Evolutionary conservation across 495 filamentous ascomycete genomes (phyloP), one percentile per base, ranked within the genome.

Genomic region (Delitschia confertaspora): DNA sequence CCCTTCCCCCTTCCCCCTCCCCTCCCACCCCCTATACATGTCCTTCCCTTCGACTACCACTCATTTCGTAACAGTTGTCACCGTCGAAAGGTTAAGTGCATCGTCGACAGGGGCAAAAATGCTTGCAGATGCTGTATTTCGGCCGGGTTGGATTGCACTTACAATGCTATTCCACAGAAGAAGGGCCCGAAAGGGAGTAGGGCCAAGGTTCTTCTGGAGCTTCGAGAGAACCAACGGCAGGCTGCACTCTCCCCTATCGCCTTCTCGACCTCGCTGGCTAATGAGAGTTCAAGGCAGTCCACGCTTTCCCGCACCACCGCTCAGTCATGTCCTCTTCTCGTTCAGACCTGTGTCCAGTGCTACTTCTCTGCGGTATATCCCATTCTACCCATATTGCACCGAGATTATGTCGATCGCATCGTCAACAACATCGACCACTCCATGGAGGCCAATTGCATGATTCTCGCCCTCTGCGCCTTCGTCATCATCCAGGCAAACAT

Each of bases 401-500:
- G 75, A 21, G 74, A 79, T 25, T 69, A 74, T 35, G 61, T 91
- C 6, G 78, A 80, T 42, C 68, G 78, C 52, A 69, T 67, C 49
- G 62, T 75, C 63, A 67, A 54, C 44, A 73, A 69, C 60, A 75
- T 75, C 64, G 79, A 75, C 58, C 76, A 66, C 30, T 78, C 75
- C n/a, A 61, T 76, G 16, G 81, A 83, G 45, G 73, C 80, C 9
- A 93, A 94, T 63, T 86, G 84, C 33, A 74, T 93, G 26, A 60
- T 94, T 26, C 76, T 77, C 2, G 78, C 86, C 5, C 63, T 94
- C 2, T 91, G 83, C 56, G 83, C 83, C 1, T 88, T 83, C 55
- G 85, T 88, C 55, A 77, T 88, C 67, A 84, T 91, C 16, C 87
- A 93, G 56, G 79, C 86, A 0, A 77, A 82, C 42, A 86, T 89